These are phyloP conservation scores for Lunularia cruciata DNA, from an alignment of 225 moss, liverwort and hornwort species.

Conservation along the genomic window DNA sequence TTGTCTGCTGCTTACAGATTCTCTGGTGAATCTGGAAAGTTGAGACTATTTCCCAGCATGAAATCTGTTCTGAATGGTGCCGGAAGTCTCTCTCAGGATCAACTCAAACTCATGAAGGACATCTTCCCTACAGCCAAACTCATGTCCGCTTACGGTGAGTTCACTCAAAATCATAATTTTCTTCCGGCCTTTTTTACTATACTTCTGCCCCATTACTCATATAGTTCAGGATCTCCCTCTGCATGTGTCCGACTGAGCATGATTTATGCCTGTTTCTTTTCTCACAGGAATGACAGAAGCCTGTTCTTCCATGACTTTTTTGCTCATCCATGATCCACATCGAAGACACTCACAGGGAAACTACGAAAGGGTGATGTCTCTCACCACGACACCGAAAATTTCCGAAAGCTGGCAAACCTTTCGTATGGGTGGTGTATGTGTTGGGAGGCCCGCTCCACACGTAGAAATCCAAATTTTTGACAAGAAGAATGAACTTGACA, in stretches of 20 bases:
- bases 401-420: conserved; percentile 17
- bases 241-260: neutral
- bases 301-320: conserved; percentile 92
- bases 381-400: neutral
- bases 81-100: conserved; percentile 68
- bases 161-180: neutral
- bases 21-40: conserved; percentile 1
- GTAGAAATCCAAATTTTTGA: conserved; percentile 64
- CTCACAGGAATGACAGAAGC: conserved; percentile 98
- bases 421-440: conserved; percentile 86
- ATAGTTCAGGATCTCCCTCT: too few relatives aligned
- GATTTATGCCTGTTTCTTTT: neutral
- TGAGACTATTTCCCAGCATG: conserved; percentile 53
- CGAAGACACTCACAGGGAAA: conserved; percentile 5
- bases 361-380: neutral
- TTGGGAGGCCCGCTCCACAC: conserved; percentile 84
- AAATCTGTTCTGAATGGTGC: conserved; percentile 81
- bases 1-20: neutral
- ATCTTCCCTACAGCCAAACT: conserved; percentile 74
- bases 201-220: neutral
- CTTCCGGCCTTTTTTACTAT: neutral
- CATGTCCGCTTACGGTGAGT: conserved; percentile 90
- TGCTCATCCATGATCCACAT: conserved; percentile 59
- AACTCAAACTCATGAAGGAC: conserved; percentile 57
- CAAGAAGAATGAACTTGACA: conserved; percentile 8